Base-by-base conservation (phyloP, 164 flowering plant species). In the Saururus chinensis region DNA sequence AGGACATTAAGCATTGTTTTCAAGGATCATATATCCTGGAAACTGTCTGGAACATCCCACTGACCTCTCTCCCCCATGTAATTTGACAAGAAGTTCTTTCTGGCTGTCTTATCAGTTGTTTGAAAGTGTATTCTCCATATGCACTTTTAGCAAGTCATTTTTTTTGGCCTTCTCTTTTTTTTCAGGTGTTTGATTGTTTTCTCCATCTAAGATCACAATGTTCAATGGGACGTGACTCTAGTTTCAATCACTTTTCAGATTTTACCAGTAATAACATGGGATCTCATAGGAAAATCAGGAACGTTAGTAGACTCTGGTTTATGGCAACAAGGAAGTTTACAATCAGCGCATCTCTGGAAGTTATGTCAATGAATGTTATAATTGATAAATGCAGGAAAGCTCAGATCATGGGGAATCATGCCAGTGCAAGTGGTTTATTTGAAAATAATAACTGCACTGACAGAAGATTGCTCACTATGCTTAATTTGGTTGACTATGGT, bases 121-220 rank as follows among this genome's bases (percentile, higher is more conserved):
- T 20, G 20, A 58, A 35, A 19, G 60, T 37, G 35, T 23, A 10
- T 19, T 55, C 7, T 4, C 11, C 45, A 19, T 20, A 35, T 17
- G 4, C 14, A 37, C 22, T 19, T 58, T 14, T 25, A 24, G 42
- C 22, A 30, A 20, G 35, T 17, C 8, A 40, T 58, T 11, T 53
- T 53, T 53, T 9, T 56, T 49, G 49, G 4, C 37, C 6, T 30
- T 6, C 6, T 6, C 6, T 35, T 21, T 53, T 57, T 64, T 67
- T 42, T 68, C 82, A 91, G 98, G 79, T 73, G 60, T 24, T 87
- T 75, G 66, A 20, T 55, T 64, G 67, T 62, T 69, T 77, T 62
- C 58, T 63, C 41, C 65, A 76, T 61, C 69, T 67, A 53, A 45
- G 67, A 45, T 76, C 80, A 56, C 40, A 56, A 75, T 71, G 71